phyloP scores from a whole-genome alignment of 768 basidiomycete genomes.

The Boletus rubescentipes region DNA sequence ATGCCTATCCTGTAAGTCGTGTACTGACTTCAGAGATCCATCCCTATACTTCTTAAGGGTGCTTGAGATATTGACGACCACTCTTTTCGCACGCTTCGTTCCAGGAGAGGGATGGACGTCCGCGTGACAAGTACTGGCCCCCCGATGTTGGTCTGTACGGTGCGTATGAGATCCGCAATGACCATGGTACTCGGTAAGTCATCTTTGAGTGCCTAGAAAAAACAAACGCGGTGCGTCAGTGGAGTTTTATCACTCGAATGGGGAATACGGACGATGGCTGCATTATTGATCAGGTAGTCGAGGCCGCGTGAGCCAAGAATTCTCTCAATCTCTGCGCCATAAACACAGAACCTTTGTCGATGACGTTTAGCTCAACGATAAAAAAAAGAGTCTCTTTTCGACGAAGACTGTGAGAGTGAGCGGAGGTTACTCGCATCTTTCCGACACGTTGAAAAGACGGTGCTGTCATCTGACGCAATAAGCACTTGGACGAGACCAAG shows the following conservation, averaged over 20 bases:
- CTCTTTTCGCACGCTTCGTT: conserved; percentile 28
- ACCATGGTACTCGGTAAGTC: conserved; percentile 29
- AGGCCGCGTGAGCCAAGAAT: conserved; percentile 24
- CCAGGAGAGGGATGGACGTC: conserved; percentile 33
- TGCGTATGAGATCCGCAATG: conserved; percentile 16
- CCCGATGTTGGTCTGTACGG: conserved; percentile 33
- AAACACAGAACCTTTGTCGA: conserved; percentile 7
- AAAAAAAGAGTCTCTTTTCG: neutral
- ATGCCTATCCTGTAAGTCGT: conserved; percentile 35
- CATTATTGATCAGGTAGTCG: conserved; percentile 38
- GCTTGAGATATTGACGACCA: conserved; percentile 34
- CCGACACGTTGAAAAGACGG: conserved; percentile 16
- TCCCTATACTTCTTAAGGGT: conserved; percentile 35
- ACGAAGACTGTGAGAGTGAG: no score
- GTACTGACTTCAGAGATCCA: conserved; percentile 26
- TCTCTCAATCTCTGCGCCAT: no score
- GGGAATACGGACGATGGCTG: conserved; percentile 30
- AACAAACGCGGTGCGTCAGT: neutral
- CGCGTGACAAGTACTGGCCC: conserved; percentile 31
- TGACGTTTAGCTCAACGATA: conserved; percentile 32
- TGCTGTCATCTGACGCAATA: conserved; percentile 17
- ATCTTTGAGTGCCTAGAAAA: conserved; percentile 15
- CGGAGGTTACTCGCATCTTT: no score
- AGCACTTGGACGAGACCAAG: conserved; percentile 19
- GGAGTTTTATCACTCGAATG: no score